Percentiles rank a stretch among this genome's conserved stretches.
These are phyloP conservation scores for Thalia dealbata DNA, from an alignment of 176 grass and related monocot genomes.

Conservation along the genomic window DNA sequence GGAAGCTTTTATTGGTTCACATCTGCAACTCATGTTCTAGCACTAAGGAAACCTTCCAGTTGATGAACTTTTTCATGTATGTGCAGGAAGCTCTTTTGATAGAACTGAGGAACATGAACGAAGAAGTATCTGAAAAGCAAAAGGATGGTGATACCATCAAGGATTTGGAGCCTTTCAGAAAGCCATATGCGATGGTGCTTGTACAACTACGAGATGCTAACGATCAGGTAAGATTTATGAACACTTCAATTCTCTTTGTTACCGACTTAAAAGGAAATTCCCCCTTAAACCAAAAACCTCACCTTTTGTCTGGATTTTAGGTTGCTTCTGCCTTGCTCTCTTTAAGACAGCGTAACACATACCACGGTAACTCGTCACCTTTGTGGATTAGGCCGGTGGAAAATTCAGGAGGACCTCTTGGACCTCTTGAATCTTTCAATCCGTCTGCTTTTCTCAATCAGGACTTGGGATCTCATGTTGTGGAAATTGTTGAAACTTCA, in stretches of 20 bases:
- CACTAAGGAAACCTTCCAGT: background rate
- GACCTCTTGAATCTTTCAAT: slow-evolving; percentile 39
- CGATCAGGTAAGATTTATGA: slow-evolving; percentile 50
- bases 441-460: slow-evolving; percentile 46
- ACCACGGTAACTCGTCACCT: slow-evolving; percentile 53
- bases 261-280: slow-evolving; percentile 7
- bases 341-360: slow-evolving; percentile 82
- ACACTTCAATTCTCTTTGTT: background rate
- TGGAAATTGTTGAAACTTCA: slow-evolving; percentile 81
- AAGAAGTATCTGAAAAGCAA: slow-evolving; percentile 86
- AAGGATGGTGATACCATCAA: slow-evolving; percentile 59
- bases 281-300: background rate
- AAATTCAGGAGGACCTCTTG: slow-evolving; percentile 43
- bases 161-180: slow-evolving; percentile 86
- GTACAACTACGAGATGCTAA: slow-evolving; percentile 89
- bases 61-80: slow-evolving; percentile 3
- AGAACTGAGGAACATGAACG: slow-evolving; percentile 96
- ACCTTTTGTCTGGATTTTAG: slow-evolving; percentile 23
- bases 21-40: background rate
- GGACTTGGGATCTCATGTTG: slow-evolving; percentile 80
- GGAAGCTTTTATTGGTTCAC: background rate
- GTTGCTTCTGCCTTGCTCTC: slow-evolving; percentile 77
- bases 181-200: slow-evolving; percentile 87
- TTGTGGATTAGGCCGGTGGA: slow-evolving; percentile 45
- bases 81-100: slow-evolving; percentile 81